Evolutionary conservation across 2,329 filamentous ascomycete genomes (phyloP).

Genomic region (Fusarium camptoceras): DNA sequence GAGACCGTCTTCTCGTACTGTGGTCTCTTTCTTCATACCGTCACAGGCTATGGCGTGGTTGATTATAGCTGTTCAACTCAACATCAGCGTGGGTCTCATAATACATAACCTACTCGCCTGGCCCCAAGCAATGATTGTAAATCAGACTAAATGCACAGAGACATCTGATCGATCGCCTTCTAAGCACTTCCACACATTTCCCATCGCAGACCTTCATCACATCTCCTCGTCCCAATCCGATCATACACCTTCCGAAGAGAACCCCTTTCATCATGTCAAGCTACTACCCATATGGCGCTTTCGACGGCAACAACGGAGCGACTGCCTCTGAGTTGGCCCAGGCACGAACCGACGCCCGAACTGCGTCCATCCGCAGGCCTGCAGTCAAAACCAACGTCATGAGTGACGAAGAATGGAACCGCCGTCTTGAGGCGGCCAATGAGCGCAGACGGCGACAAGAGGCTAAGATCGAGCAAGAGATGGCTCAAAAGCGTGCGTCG

Average conservation of each 20-base stretch:
- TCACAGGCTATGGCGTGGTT: too few species aligned
- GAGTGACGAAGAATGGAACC: not conserved
- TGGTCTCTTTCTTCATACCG: too few species aligned
- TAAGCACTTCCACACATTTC: too few species aligned
- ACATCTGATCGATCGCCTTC: too few species aligned
- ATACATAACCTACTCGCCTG: too few species aligned
- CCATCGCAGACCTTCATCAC: too few species aligned
- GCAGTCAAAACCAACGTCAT: not conserved
- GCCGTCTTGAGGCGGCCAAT: rapidly evolving
- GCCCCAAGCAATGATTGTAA: too few species aligned
- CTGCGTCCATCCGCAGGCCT: not conserved
- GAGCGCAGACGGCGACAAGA: not conserved
- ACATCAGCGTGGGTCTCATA: too few species aligned
- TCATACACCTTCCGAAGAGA: rapidly evolving
- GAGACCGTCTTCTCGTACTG: too few species aligned
- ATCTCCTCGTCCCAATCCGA: too few species aligned
- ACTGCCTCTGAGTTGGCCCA: not conserved
- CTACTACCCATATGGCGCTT: not conserved
- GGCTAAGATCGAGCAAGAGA: not conserved
- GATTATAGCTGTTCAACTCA: too few species aligned
- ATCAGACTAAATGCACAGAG: too few species aligned
- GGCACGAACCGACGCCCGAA: not conserved
- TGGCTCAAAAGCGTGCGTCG: not conserved
- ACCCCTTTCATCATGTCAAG: not conserved
- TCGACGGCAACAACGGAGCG: not conserved